Percentiles rank a stretch among this genome's conserved stretches.
phyloP scores from a whole-genome alignment of 108 stramenopile genomes.

The Fistulifera pelliculosa region DNA sequence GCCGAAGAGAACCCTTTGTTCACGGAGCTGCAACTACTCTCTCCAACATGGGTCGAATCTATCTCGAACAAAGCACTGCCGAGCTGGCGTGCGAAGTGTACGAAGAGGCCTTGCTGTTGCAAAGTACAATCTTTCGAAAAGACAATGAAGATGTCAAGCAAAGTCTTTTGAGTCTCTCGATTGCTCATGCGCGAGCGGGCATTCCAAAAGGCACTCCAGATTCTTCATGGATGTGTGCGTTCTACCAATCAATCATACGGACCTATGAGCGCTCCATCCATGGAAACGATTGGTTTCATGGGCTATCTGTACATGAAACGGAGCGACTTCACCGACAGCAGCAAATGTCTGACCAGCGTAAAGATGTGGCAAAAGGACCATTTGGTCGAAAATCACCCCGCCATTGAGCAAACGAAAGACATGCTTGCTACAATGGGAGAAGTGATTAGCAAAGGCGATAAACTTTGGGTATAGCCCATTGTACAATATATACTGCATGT shows the following conservation, averaged over 20 bases:
- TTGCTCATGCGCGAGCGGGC: conserved; percentile 17
- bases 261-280: conserved; percentile 12
- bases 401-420: conserved; percentile 15
- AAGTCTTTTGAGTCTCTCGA: conserved; percentile 29
- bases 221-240: conserved; percentile 23
- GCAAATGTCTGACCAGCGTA: conserved; percentile 19
- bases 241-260: conserved; percentile 29
- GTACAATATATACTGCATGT: no score
- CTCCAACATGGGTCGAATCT: conserved; percentile 45
- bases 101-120: conserved; percentile 46
- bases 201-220: conserved; percentile 22
- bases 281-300: conserved; percentile 37
- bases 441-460: no score
- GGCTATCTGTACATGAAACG: conserved; percentile 17
- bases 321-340: conserved; percentile 21
- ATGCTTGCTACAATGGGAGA: not conserved
- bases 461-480: no score
- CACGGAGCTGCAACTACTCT: conserved; percentile 39
- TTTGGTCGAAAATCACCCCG: conserved; percentile 18
- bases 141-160: conserved; percentile 29
- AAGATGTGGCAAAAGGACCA: conserved; percentile 30
- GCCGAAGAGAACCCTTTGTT: conserved; percentile 38
- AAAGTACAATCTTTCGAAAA: conserved; percentile 35
- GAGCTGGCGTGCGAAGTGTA: conserved; percentile 27
- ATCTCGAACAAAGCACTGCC: conserved; percentile 19